A percentile compares a stretch with the other conserved stretches of the same genome.
These are phyloP conservation scores for Phoma sp. DNA, from an alignment of 2,329 filamentous ascomycete species.

Conservation along the genomic window DNA sequence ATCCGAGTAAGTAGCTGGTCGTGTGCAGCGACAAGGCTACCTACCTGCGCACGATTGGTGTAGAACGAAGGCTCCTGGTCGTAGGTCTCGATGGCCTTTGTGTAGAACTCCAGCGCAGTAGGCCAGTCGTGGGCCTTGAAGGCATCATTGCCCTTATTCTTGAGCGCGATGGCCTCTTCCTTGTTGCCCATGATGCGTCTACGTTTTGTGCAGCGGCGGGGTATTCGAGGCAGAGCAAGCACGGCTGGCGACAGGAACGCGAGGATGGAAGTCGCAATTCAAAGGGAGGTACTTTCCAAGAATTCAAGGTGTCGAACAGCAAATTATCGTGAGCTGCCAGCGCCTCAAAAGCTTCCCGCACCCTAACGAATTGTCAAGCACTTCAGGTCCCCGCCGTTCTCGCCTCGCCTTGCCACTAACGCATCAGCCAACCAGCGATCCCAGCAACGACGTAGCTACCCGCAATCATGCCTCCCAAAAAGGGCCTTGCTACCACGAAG, in stretches of 20 bases:
- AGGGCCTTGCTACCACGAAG: conserved; percentile 35
- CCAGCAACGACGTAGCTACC: conserved; percentile 19
- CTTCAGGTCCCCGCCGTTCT: conserved; percentile 36
- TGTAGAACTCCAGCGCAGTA: conserved; percentile 81
- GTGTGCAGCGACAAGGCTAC: conserved; percentile 42
- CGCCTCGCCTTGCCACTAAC: conserved; percentile 36
- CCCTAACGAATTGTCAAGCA: conserved; percentile 32
- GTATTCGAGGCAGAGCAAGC: conserved; percentile 26
- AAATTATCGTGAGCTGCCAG: conserved; percentile 17
- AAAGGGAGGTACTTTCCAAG: conserved; percentile 3
- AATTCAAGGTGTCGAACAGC: conserved; percentile 5
- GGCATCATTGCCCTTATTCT: conserved; percentile 93
- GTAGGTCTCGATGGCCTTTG: conserved; percentile 84
- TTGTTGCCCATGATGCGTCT: conserved; percentile 46
- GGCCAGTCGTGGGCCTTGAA: conserved; percentile 89
- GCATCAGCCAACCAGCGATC: conserved; percentile 30
- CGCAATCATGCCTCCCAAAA: conserved; percentile 31
- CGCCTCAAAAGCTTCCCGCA: conserved; percentile 18
- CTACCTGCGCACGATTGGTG: conserved; percentile 92
- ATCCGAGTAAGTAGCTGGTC: conserved; percentile 29
- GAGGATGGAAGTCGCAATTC: conserved; percentile 12
- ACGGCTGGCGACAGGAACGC: conserved; percentile 19
- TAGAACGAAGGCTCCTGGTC: conserved; percentile 87
- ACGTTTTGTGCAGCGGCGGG: conserved; percentile 21
- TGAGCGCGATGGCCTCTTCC: conserved; percentile 81